Evolutionary conservation across 805 yeast species (phyloP), one percentile per base, ranked within the genome.

Genomic region (Wickerhamiella hasegawae): DNA sequence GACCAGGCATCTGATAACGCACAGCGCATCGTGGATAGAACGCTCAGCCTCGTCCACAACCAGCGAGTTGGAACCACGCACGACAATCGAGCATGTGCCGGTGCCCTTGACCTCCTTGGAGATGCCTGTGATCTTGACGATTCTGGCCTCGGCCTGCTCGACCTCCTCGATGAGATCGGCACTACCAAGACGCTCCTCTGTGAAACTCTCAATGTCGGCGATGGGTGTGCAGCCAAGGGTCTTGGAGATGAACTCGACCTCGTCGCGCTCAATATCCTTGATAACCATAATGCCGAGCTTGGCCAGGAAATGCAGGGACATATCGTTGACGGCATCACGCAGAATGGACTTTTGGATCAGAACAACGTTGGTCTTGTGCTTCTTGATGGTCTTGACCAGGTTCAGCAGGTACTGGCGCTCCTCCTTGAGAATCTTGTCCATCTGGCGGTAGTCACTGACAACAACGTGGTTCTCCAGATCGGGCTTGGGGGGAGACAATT

Each of bases 391-490:
- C 60, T 90, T 90, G 66, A 95, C 85, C 55, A 90, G 80, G 57
- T 87, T 87, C 54, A 90, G 69, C 52, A 90, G 63, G 55, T 90
- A 90, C 20, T 94, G 90, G 56, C 99, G 76, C 66, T 90, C 98
- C 62, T 90, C 99, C 55, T 92, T 90, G 54, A 90, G 67, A 48
- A 90, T 90, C 63, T 87, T 90, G 60, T 90, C 99, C 99, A 90
- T 90, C 61, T 90, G 98, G 60, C 98, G 73, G 65, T 90, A 90
- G 59, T 90, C 99, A 54, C 81, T 90, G 37, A 90, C 97, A 39
- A 90, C 94, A 33, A 90, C 87, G 54, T 85, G 87, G 59, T 90
- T 90, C 63, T 90, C 98, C 78, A 92, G 78, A 54, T 84, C 96
- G 16, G 96, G 96, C 55, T 84, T 84, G 45, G 96, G 96, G 18